Percentiles rank a stretch among this genome's conserved stretches.
Evolutionary conservation across 495 filamentous ascomycete genomes (phyloP).

Genomic region (Penicillium longicatenatum): DNA sequence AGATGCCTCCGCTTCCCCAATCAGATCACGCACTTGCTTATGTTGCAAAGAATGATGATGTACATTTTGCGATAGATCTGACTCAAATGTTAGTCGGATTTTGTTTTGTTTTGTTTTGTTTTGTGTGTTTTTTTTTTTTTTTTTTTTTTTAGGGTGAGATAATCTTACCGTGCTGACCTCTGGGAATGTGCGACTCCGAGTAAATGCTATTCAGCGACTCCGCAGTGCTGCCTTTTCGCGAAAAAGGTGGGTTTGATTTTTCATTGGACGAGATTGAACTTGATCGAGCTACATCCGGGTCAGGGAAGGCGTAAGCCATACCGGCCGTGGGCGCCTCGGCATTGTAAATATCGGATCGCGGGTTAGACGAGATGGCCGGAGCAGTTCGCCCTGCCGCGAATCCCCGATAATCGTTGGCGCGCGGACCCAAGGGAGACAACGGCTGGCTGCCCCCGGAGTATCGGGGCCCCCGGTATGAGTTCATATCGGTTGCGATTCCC

Average conservation of each 20-base stretch:
- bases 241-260: slow-evolving; percentile 47
- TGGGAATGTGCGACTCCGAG: slow-evolving; percentile 70
- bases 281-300: slow-evolving; percentile 65
- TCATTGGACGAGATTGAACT: slow-evolving; percentile 59
- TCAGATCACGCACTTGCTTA: slow-evolving; percentile 67
- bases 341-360: slow-evolving; percentile 74
- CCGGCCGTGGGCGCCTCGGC: slow-evolving; percentile 80
- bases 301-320: slow-evolving; percentile 80
- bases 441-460: slow-evolving; percentile 46
- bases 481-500: slow-evolving; percentile 49
- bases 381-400: slow-evolving; percentile 62
- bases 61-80: slow-evolving; percentile 51
- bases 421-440: slow-evolving; percentile 49
- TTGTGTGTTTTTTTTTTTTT: too few species aligned
- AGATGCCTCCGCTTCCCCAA: slow-evolving; percentile 57
- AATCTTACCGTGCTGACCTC: slow-evolving; percentile 62
- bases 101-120: too few species aligned
- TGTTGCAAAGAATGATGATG: slow-evolving; percentile 73
- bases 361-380: slow-evolving; percentile 74
- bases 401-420: slow-evolving; percentile 55
- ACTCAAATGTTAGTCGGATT: slow-evolving; percentile 14
- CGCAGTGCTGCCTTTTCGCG: slow-evolving; percentile 70
- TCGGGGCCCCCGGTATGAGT: slow-evolving; percentile 60
- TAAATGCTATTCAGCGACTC: slow-evolving; percentile 77
- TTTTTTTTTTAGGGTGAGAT: background rate